phyloP scores from a whole-genome alignment of 768 basidiomycete species.

The Leucocoprinus sp. region DNA sequence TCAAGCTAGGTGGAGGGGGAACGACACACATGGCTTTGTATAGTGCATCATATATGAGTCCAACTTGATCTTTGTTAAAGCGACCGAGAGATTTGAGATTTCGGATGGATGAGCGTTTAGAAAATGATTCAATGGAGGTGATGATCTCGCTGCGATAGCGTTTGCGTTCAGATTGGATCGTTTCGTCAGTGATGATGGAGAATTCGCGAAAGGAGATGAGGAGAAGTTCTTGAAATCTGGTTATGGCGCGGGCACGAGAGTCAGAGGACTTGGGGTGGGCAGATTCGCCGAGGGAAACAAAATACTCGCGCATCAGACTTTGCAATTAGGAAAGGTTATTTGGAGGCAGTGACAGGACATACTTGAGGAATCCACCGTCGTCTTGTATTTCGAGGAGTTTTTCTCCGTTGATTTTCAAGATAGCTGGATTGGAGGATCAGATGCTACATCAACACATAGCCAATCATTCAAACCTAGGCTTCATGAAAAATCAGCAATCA shows the following conservation, averaged over 20 bases:
- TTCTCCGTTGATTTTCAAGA: constrained; percentile 96
- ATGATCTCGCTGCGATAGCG: constrained; percentile 86
- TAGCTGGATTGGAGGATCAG: constrained; percentile 44
- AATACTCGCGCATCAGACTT: constrained; percentile 94
- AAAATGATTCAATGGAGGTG: constrained; percentile 87
- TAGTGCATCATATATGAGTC: constrained; percentile 85
- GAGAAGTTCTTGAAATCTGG: constrained; percentile 93
- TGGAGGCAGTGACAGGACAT: constrained; percentile 15
- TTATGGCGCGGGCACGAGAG: constrained; percentile 86
- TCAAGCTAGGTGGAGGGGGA: constrained; percentile 56
- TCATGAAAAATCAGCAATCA: background rate
- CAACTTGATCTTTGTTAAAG: constrained; percentile 82
- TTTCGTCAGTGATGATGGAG: constrained; percentile 91
- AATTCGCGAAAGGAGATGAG: constrained; percentile 98
- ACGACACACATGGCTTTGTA: constrained; percentile 78
- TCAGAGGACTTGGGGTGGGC: constrained; percentile 88
- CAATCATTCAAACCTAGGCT: constrained; percentile 5
- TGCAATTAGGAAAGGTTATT: background rate
- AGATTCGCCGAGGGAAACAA: constrained; percentile 85
- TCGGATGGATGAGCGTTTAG: constrained; percentile 84
- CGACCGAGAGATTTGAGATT: constrained; percentile 74
- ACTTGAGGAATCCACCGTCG: constrained; percentile 96
- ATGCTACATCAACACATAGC: background rate
- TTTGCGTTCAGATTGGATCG: constrained; percentile 78
- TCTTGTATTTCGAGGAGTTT: constrained; percentile 88